These are phyloP conservation scores for Stipa capillata DNA, from an alignment of 176 grass and related monocot species.

Conservation along the genomic window DNA sequence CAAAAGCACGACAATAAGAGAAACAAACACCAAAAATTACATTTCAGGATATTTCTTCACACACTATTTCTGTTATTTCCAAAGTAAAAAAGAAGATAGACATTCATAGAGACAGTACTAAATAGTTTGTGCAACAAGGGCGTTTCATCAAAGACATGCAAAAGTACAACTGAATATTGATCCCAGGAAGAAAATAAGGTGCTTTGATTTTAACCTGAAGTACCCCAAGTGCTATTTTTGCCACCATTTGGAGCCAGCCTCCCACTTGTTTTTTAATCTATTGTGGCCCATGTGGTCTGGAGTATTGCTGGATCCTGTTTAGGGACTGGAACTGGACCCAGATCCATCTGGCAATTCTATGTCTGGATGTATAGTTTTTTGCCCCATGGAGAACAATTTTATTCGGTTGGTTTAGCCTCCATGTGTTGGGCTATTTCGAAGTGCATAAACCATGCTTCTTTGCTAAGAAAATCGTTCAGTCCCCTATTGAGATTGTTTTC, in stretches of 20 bases:
- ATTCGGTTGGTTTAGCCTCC: neutral
- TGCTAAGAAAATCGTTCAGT: neutral
- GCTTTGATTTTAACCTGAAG: slow-evolving; percentile 59
- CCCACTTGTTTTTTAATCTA: neutral
- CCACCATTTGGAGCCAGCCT: neutral
- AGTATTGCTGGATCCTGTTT: neutral
- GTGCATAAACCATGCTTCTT: neutral
- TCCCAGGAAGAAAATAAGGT: neutral
- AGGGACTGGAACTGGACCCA: neutral
- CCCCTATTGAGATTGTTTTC: neutral
- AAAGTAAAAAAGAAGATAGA: neutral
- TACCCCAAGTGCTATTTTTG: neutral
- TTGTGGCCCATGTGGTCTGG: neutral
- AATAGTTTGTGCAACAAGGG: neutral
- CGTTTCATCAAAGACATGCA: neutral
- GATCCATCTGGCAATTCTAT: neutral
- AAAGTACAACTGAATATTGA: neutral
- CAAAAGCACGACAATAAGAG: slow-evolving; percentile 22
- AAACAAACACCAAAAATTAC: neutral
- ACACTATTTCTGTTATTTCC: neutral
- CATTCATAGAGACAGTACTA: neutral
- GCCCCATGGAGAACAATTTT: neutral
- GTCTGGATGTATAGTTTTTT: neutral
- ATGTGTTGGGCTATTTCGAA: neutral
- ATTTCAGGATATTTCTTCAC: neutral